phyloP scores from a whole-genome alignment of 2,329 filamentous ascomycete species.

The Nakataea oryzae region DNA sequence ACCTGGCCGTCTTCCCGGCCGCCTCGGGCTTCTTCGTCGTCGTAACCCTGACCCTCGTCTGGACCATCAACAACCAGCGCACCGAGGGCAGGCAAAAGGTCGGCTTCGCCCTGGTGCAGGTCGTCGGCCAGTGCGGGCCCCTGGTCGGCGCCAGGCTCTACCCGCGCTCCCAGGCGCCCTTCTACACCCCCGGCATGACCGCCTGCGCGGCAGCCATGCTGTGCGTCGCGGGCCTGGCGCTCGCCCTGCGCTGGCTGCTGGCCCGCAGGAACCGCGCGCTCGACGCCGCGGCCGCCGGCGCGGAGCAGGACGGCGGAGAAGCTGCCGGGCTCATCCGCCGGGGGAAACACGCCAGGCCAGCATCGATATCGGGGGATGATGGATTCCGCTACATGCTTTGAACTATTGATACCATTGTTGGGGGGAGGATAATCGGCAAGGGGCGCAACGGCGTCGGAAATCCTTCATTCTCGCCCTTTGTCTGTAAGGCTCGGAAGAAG shows the following conservation, averaged over 20 bases:
- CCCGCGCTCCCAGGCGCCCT: constrained; percentile 47
- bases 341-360: not conserved
- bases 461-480: no score
- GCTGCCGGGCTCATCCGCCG: constrained; percentile 27
- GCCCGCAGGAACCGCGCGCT: constrained; percentile 36
- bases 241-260: constrained; percentile 42
- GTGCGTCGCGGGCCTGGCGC: constrained; percentile 44
- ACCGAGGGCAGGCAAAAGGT: constrained; percentile 54
- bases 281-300: constrained; percentile 21
- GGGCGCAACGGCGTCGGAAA: no score
- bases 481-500: no score
- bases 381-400: not conserved
- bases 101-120: constrained; percentile 64
- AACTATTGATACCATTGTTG: no score
- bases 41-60: constrained; percentile 75
- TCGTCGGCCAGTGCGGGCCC: constrained; percentile 73
- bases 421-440: no score
- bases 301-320: constrained; percentile 19
- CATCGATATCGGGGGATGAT: not conserved
- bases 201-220: constrained; percentile 54
- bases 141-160: constrained; percentile 58
- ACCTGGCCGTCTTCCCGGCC: constrained; percentile 69
- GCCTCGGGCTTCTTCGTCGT: constrained; percentile 73
- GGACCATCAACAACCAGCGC: constrained; percentile 79
- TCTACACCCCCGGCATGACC: constrained; percentile 52